Conservation (phyloP, 2,329 filamentous ascomycete genomes). For the Paramyrothecium roridum region DNA sequence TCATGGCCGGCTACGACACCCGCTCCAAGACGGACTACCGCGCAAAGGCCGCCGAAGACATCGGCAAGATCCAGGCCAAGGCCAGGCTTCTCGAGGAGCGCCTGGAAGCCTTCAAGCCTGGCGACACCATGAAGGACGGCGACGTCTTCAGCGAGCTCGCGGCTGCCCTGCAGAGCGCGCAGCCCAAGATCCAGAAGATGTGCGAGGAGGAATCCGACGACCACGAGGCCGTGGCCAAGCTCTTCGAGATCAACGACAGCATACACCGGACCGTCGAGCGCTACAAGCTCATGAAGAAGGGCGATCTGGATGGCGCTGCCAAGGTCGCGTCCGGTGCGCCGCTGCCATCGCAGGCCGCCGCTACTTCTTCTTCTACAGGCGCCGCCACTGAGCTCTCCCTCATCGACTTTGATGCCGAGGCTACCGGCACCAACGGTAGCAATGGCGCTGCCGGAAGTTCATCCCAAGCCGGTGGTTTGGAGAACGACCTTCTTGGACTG, state of each 20-base stretch:
- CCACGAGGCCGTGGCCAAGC: slow-evolving; percentile 88
- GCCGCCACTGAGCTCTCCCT: slow-evolving; percentile 75
- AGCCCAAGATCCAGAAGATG: slow-evolving; percentile 99
- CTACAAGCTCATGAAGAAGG: slow-evolving; percentile 95
- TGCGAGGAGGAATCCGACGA: slow-evolving; percentile 98
- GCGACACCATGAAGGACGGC: slow-evolving; percentile 70
- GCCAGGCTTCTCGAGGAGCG: slow-evolving; percentile 90
- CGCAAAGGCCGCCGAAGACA: slow-evolving; percentile 94
- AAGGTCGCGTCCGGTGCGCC: slow-evolving; percentile 79
- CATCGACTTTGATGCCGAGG: slow-evolving; percentile 80
- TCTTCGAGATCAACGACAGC: slow-evolving; percentile 97
- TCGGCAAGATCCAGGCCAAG: slow-evolving; percentile 93
- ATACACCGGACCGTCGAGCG: slow-evolving; percentile 95
- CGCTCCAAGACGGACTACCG: slow-evolving; percentile 95
- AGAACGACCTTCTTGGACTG: slow-evolving; percentile 87
- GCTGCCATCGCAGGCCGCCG: slow-evolving; percentile 50
- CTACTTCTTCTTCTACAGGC: slow-evolving; percentile 23
- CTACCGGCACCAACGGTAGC: slow-evolving; percentile 51
- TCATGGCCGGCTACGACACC: slow-evolving; percentile 97
- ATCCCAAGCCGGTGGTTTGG: slow-evolving; percentile 63
- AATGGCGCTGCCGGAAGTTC: slow-evolving; percentile 33
- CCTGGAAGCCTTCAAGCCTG: slow-evolving; percentile 76
- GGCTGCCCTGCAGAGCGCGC: slow-evolving; percentile 82
- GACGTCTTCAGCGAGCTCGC: slow-evolving; percentile 81
- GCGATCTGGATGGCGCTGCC: slow-evolving; percentile 79